Evolutionary conservation across 2,329 filamentous ascomycete genomes (phyloP).

Genomic region (Incumbomyces lentus): DNA sequence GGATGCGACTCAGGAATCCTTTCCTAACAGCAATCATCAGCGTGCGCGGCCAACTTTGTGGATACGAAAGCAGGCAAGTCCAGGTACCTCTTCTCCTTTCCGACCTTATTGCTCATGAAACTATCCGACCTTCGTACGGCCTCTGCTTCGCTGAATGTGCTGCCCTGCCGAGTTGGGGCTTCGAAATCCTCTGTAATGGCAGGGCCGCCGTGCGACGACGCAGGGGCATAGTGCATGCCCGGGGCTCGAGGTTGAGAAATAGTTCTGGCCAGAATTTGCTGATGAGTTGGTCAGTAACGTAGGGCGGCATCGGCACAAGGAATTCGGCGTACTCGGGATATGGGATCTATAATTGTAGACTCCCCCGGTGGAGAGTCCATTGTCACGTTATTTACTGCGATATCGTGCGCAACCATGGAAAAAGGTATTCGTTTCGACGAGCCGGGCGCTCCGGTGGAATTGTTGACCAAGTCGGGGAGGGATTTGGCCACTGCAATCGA

Average conservation of each 20-base stretch:
- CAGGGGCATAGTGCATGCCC: neutral
- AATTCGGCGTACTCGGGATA: conserved; percentile 9
- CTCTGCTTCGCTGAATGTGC: conserved; percentile 4
- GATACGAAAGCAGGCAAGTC: neutral
- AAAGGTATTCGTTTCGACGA: neutral
- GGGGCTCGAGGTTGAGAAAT: conserved; percentile 3
- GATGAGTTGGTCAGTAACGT: neutral
- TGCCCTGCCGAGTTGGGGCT: neutral
- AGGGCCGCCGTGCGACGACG: neutral
- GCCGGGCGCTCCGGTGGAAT: neutral
- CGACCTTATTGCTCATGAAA: conserved; percentile 2
- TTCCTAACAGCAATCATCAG: conserved; percentile 49
- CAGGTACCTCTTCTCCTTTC: conserved; percentile 20
- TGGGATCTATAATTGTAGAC: conserved; percentile 7
- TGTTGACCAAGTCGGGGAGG: neutral
- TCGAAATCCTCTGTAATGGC: conserved; percentile 4
- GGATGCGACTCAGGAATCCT: conserved; percentile 80
- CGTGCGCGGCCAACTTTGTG: neutral
- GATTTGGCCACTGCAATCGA: neutral
- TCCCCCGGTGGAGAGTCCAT: conserved; percentile 2
- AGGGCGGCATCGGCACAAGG: neutral
- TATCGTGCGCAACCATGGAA: neutral
- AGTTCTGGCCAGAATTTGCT: conserved; percentile 12
- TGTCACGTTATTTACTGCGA: neutral
- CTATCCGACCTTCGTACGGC: conserved; percentile 2